Evolutionary conservation across 495 filamentous ascomycete species (phyloP), one percentile per base, ranked within the genome.

Genomic region (Xanthoparmelia taractica): DNA sequence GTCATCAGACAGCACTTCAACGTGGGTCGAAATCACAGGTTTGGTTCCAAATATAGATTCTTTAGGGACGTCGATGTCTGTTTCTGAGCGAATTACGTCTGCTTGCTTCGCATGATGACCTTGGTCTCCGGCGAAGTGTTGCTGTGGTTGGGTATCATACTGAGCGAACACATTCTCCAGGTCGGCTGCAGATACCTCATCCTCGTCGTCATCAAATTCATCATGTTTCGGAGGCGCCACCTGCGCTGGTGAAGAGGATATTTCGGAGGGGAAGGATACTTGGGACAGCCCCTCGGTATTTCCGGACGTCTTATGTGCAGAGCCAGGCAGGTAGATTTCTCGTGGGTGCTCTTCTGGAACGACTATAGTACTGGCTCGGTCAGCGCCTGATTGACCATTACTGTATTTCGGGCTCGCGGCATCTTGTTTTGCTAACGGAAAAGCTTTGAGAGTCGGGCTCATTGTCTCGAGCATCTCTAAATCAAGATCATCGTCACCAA

Each of bases 401-500:
- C 29, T 12, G 50, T 17, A 29, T 23, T 20, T n/a, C 7, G 15
- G 50, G 29, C 15, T 54, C 29, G 17, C 15, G 6, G 2, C 27
- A 27, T 33, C 33, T n/a, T 18, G 4, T 10, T 20, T n/a, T 33
- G 13, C 13, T 20, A 29, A 5, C 5, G 29, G 11, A 34, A 33
- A 54, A 18, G 50, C 17, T 17, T 54, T 2, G 15, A 54, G 7
- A 1, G 27, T 54, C 43, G 58, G 73, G 52, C 80, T 74, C 15
- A 74, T 75, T 34, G 77, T 66, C 59, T 84, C 80, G 56, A 86
- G 64, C 56, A 85, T 75, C 52, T 77, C 78, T 41, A 80, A 71
- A 67, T 82, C 82, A 27, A 87, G 74, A 66, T 84, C 82, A 59
- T 82, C 85, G 61, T 84, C 85, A 59, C 79, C 85, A 71, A 82